Percentiles rank a stretch among this genome's conserved stretches.
Conservation (phyloP, 495 filamentous ascomycete species). For the Extremus antarcticus region DNA sequence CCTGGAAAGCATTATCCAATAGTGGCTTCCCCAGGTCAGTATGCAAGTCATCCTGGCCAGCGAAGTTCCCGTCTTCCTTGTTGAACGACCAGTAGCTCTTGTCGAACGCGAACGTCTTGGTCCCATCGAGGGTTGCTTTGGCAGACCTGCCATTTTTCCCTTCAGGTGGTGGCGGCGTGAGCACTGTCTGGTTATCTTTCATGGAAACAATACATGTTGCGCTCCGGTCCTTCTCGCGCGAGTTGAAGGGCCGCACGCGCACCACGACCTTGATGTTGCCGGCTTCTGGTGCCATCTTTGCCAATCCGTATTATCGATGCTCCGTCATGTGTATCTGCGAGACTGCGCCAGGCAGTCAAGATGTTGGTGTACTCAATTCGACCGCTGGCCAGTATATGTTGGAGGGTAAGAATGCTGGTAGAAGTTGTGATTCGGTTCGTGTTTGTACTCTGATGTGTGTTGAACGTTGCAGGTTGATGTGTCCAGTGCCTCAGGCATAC, state of each 20-base stretch:
- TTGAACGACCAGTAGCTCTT: constrained; percentile 97
- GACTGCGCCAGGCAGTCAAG: constrained; percentile 1
- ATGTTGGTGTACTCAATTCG: neutral
- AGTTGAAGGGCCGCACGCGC: constrained; percentile 82
- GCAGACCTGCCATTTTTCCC: constrained; percentile 42
- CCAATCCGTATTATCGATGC: constrained; percentile 3
- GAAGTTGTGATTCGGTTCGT: neutral
- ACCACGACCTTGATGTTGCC: constrained; percentile 99
- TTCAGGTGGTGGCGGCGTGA: constrained; percentile 59
- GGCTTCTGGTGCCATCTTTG: constrained; percentile 65
- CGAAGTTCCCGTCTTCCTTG: constrained; percentile 67
- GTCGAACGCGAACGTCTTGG: constrained; percentile 91
- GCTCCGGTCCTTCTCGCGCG: constrained; percentile 67
- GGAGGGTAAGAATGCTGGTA: neutral
- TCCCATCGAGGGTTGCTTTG: constrained; percentile 59
- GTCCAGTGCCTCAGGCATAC: neutral
- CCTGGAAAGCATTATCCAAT: constrained; percentile 95
- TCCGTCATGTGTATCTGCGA: neutral
- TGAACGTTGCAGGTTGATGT: neutral
- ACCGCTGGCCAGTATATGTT: neutral
- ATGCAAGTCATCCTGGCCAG: constrained; percentile 82
- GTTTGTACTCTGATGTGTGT: neutral
- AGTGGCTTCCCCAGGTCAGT: constrained; percentile 79
- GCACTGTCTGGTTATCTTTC: constrained; percentile 81
- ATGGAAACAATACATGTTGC: constrained; percentile 98